Evolutionary conservation across 148 eudicot species (phyloP), one percentile per base, ranked within the genome.

Genomic region (Fallopia convolvulus): DNA sequence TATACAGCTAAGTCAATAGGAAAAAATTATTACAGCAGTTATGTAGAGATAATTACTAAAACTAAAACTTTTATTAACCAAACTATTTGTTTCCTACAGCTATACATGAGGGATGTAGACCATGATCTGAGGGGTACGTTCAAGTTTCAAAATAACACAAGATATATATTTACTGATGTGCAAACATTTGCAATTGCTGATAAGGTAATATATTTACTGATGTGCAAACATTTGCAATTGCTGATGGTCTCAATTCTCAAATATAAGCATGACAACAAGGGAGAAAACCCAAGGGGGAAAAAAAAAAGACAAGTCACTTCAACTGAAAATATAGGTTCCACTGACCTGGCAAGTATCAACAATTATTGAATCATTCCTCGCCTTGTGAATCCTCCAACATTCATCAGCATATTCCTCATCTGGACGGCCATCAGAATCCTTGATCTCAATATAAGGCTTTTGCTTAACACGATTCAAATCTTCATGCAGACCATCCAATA

Each of bases 401-500:
- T 93, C 98, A 77, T 90, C 90, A 9, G 98, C 98, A 78, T 90
- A 90, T 78, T 93, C 98, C 81, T 88, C 91, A 76, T 93, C 98
- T 53, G 87, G 89, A 21, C 91, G 93, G 49, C 89, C 89, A 82
- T 90, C 91, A 44, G 87, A 87, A 84, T 93, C 97, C 84, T 91
- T 91, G 82, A 88, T 87, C 78, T 91, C 98, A 76, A 93, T 76
- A 72, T 93, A 93, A 50, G 98, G 98, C 77, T 93, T 93, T 70
- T 87, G 90, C 82, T 87, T 93, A 11, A 93, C 97, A 82, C 97
- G 98, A 78, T 93, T 93, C 79, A 93, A 81, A 78, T 93, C 98
- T 87, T 93, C 98, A 86, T 93, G 98, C 87, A 93, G 80, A 61
- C 98, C 98, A 80, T 93, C 98, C 86, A 93, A 82, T 84, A 93